Conservation (phyloP, 805 yeast species). For the Myxozyma monticola region DNA sequence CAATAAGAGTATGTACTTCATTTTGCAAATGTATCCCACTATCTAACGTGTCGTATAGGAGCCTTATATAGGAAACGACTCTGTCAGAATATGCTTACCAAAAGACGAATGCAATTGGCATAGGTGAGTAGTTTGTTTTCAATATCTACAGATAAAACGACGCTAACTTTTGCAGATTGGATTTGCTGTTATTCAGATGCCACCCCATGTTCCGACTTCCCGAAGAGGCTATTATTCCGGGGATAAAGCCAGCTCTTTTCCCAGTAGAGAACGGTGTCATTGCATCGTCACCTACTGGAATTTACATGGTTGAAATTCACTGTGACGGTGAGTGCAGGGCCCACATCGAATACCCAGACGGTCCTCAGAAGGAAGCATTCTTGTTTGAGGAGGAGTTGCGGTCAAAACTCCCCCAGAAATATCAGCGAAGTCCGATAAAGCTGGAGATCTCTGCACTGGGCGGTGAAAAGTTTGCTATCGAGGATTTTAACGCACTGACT, state of each 20-base stretch:
- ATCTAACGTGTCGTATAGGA: not conserved
- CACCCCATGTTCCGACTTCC: slow-evolving; percentile 82
- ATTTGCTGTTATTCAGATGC: slow-evolving; percentile 69
- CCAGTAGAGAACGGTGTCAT: slow-evolving; percentile 52
- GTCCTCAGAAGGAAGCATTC: slow-evolving; percentile 54
- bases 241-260: slow-evolving; percentile 48
- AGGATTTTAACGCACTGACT: slow-evolving; percentile 47
- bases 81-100: slow-evolving; percentile 47
- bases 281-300: slow-evolving; percentile 61
- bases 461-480: slow-evolving; percentile 56
- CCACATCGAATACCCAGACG: slow-evolving; percentile 62
- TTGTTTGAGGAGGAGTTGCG: slow-evolving; percentile 52
- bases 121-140: slow-evolving; percentile 39
- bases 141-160: not conserved
- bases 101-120: slow-evolving; percentile 85
- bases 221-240: slow-evolving; percentile 46
- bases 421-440: slow-evolving; percentile 39
- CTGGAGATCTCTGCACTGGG: slow-evolving; percentile 58
- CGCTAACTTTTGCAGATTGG: slow-evolving; percentile 44
- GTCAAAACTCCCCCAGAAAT: slow-evolving; percentile 41
- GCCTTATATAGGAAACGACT: slow-evolving; percentile 14
- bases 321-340: slow-evolving; percentile 57
- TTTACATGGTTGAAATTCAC: slow-evolving; percentile 71
- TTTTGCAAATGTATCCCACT: not conserved
- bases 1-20: slow-evolving; percentile 56